Conservation (phyloP, 495 filamentous ascomycete species). For the Mycothermus thermophilus region DNA sequence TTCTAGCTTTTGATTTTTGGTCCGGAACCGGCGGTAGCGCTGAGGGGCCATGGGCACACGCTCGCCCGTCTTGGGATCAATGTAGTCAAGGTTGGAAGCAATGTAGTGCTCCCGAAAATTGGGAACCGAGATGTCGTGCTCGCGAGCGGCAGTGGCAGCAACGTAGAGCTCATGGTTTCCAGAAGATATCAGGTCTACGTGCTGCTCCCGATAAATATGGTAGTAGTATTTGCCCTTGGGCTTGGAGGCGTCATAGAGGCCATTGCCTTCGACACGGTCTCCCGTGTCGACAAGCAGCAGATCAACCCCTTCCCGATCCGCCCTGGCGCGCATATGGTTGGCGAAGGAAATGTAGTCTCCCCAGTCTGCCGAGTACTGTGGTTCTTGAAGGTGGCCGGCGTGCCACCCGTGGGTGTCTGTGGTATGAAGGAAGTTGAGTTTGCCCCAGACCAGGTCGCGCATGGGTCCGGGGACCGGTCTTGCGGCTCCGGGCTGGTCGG, state of each 20-base stretch:
- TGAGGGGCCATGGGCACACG: conserved; percentile 65
- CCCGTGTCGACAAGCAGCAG: conserved; percentile 86
- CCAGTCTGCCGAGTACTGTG: conserved; percentile 90
- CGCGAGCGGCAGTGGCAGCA: conserved; percentile 54
- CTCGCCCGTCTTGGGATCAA: conserved; percentile 52
- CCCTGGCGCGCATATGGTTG: conserved; percentile 59
- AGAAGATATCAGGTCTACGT: conserved; percentile 72
- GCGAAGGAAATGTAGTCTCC: conserved; percentile 95
- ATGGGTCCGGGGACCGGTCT: conserved; percentile 68
- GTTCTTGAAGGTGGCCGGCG: conserved; percentile 85
- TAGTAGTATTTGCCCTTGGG: conserved; percentile 81
- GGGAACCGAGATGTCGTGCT: conserved; percentile 65
- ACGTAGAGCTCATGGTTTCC: conserved; percentile 97
- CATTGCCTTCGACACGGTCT: conserved; percentile 89
- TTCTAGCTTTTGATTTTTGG: conserved; percentile 70
- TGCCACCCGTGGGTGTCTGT: conserved; percentile 96
- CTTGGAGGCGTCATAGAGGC: conserved; percentile 80
- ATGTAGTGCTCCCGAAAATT: conserved; percentile 65
- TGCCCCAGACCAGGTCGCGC: conserved; percentile 73
- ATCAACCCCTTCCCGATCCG: conserved; percentile 66
- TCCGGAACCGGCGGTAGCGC: conserved; percentile 75
- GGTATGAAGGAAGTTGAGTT: conserved; percentile 88
- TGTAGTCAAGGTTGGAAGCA: conserved; percentile 86
- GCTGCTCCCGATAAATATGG: conserved; percentile 68
- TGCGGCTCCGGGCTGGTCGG: conserved; percentile 68